Conservation (phyloP, 352 stramenopile genomes). For the Globisporangium paddicum region DNA sequence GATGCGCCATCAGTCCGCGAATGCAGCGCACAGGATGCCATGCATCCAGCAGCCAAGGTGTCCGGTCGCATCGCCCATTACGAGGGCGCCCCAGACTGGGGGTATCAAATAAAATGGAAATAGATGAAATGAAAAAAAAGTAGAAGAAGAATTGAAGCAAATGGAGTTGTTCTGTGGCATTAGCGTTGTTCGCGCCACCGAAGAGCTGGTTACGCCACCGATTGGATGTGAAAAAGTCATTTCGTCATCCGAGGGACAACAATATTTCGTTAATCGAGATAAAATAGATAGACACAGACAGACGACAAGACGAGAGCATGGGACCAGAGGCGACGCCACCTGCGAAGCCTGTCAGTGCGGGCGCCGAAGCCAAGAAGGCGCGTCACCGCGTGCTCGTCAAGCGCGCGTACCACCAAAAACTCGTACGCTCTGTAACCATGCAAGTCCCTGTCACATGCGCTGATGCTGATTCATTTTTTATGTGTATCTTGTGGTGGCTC, state of each 20-base stretch:
- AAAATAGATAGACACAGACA: too few species aligned
- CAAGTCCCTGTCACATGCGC: not conserved
- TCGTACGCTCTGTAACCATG: constrained; percentile 11
- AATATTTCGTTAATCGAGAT: too few species aligned
- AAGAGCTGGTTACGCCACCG: not conserved
- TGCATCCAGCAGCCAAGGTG: too few species aligned
- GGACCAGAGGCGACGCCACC: not conserved
- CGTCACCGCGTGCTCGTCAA: constrained; percentile 29
- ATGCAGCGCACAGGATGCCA: too few species aligned
- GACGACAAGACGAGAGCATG: too few species aligned
- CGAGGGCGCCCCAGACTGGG: too few species aligned
- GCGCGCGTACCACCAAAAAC: constrained; percentile 28
- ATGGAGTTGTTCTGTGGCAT: not conserved
- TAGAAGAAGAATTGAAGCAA: not conserved
- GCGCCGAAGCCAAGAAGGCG: constrained; percentile 7
- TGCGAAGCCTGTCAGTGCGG: not conserved
- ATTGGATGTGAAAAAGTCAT: too few species aligned
- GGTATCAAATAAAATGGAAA: too few species aligned
- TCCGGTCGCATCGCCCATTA: too few species aligned
- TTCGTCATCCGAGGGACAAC: not conserved
- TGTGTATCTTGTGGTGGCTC: not conserved
- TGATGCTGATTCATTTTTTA: not conserved
- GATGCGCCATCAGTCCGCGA: not conserved
- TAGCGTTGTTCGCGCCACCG: not conserved
- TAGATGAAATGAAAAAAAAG: too few species aligned